Evolutionary conservation across 768 basidiomycete genomes (phyloP), one percentile per base, ranked within the genome.

Genomic region (Tricholoma sp.): DNA sequence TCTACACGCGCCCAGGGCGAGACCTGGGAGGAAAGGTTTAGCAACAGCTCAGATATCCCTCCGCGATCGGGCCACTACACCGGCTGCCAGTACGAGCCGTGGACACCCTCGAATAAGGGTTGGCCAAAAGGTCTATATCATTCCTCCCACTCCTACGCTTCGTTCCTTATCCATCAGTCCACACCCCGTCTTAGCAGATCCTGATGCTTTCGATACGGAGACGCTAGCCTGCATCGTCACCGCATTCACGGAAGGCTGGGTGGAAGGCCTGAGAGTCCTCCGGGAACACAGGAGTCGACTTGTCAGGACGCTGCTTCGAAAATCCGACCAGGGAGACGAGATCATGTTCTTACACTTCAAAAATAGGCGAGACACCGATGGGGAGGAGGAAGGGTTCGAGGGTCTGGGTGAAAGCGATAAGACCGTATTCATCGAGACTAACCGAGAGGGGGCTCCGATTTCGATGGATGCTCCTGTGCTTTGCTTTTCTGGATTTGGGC

Each of bases 31-130:
- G 36, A 76, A 75, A 42, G 86, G 86, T 8, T 58, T 90, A n/a
- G 83, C 86, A 3, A 80, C 80, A 1, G 79, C 89, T 5, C 81
- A 84, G 3, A 77, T 90, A 60, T 86, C 86, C 4, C 59, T 90
- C 49, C 74, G 80, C n/a, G 67, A 68, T 18, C 58, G 65, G 5
- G 64, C 58, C 63, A 5, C 66, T 50, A 44, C 50, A 52, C 42
- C 50, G 47, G 10, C 58, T 56, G 20, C 41, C 57, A 29, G 59
- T 42, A 47, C n/a, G 17, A 17, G 49, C 2, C 33, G 34, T 44
- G 57, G 20, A 6, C 51, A 50, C 5, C 20, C 51, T 49, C 48
- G 58, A 48, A 52, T n/a, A 32, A 61, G 63, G 9, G 15, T 36
- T 12, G 20, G 9, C 15, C 32, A 24, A 39, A 82, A 73, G 61